Evolutionary conservation across 192 early-diverging fungal species (phyloP).

Genomic region (Paraglomus occultum): DNA sequence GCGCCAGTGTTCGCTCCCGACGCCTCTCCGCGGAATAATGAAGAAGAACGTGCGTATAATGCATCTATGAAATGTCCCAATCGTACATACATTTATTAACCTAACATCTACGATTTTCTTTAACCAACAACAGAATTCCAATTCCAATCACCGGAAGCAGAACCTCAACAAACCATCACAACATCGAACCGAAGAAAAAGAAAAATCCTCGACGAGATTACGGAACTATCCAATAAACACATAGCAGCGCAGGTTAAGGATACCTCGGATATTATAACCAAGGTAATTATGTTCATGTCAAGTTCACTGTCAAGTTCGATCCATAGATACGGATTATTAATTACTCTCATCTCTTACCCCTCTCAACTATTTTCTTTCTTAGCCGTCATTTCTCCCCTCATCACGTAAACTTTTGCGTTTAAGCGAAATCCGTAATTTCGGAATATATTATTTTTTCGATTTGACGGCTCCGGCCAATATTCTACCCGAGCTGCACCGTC

Average conservation of each 20-base stretch:
- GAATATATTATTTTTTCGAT: conserved; percentile 40
- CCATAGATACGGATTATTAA: background rate
- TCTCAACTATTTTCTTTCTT: background rate
- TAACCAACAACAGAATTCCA: background rate
- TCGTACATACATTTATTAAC: no score
- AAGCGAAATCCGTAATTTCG: conserved; percentile 34
- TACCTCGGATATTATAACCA: conserved; percentile 54
- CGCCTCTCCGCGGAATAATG: background rate
- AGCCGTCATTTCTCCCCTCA: conserved; percentile 44
- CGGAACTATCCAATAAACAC: conserved; percentile 58
- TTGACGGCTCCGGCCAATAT: conserved; percentile 29
- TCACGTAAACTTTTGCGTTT: conserved; percentile 45
- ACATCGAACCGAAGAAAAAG: conserved; percentile 50
- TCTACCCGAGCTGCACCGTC: conserved; percentile 36
- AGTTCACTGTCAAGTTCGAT: background rate
- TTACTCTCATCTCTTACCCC: background rate
- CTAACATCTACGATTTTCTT: background rate
- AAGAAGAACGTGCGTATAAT: background rate
- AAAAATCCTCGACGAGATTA: conserved; percentile 64
- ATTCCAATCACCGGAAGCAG: background rate
- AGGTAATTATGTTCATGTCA: conserved; percentile 10
- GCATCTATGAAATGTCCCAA: background rate
- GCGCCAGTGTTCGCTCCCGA: background rate
- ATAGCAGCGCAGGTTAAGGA: conserved; percentile 51
- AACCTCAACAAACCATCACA: background rate